phyloP scores from a whole-genome alignment of 1,139 yeast species.

The Keqinozyma sinolaborantium region DNA sequence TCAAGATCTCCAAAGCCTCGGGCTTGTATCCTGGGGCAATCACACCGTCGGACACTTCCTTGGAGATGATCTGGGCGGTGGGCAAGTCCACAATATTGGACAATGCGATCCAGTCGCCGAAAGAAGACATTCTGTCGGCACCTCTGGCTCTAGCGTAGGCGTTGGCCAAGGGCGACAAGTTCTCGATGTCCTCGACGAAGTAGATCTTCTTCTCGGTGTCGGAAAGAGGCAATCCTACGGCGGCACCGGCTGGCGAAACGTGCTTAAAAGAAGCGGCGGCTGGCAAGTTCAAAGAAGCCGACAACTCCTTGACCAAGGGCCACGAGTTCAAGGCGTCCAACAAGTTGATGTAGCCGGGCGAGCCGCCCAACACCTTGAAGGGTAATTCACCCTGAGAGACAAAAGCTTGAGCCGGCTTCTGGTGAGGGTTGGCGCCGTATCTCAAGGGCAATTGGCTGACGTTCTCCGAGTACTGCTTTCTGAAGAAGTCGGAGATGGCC shows the following conservation, averaged over 20 bases:
- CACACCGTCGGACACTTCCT: constrained; percentile 97
- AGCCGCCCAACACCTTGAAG: constrained; percentile 87
- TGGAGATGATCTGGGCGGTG: constrained; percentile 94
- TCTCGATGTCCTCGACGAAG: constrained; percentile 92
- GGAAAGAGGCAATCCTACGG: constrained; percentile 89
- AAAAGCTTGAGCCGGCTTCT: constrained; percentile 97
- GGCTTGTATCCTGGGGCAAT: constrained; percentile 96
- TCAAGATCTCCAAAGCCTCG: constrained; percentile 84
- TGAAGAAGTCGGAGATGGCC: constrained; percentile 93
- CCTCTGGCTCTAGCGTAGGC: constrained; percentile 99
- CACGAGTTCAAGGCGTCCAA: constrained; percentile 96
- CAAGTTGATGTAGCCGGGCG: constrained; percentile 96
- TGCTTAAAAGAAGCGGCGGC: constrained; percentile 99
- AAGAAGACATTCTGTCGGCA: constrained; percentile 99
- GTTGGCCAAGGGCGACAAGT: constrained; percentile 92
- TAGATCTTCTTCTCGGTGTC: constrained; percentile 93
- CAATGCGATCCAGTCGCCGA: constrained; percentile 97
- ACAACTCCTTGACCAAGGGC: constrained; percentile 96
- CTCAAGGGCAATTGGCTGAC: constrained; percentile 87
- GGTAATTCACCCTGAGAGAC: constrained; percentile 86
- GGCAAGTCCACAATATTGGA: constrained; percentile 95
- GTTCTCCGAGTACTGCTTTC: constrained; percentile 94
- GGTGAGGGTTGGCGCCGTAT: constrained; percentile 99
- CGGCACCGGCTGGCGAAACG: constrained; percentile 98
- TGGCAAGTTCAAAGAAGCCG: constrained; percentile 90